Evolutionary conservation across 306 rosid genomes (phyloP), one percentile per base, ranked within the genome.

Genomic region (Vigna nakashimae): DNA sequence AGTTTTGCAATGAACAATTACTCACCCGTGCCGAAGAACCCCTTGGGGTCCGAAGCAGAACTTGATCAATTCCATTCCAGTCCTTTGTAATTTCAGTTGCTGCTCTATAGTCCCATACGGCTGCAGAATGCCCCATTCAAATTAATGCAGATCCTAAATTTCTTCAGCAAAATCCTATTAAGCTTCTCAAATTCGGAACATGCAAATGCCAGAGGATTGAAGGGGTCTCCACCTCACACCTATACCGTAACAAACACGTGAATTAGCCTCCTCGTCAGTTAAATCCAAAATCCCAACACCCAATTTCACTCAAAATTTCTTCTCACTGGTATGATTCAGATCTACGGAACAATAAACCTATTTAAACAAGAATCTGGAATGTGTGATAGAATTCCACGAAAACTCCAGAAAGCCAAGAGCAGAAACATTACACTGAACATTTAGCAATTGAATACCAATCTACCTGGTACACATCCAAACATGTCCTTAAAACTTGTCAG

Each of bases 121-220:
- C 90, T 79, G 97, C 96, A 57, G 97, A 89, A 86, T 90, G 95
- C 82, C 93, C 89, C 97, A 92, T 94, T 71, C 82, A 69, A 52
- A 30, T 71, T 40, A 69, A 50, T 43, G 69, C 45, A 72, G 65
- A 73, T 69, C 59, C 62, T 71, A 71, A 32, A 16, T 68, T 64
- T 56, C 56, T 26, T 38, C 28, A 71, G 63, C 30, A 70, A 78
- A 36, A 69, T 64, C 69, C 71, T 36, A 48, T 42, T 20, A 55
- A 74, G 38, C 60, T 46, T 79, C 84, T 49, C 45, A 24, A 83
- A 76, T 74, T 46, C 2, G 22, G 45, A 11, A 9, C 62, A 30
- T 46, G 32, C 76, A 11, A 17, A 48, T 42, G 74, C 76, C 45
- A 15, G 65, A 14, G 16, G 51, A 75, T 82, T 57, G 59, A 78